These are phyloP conservation scores for Fraxinus angustifolia DNA, from an alignment of 305 asterid genomes.

Conservation along the genomic window DNA sequence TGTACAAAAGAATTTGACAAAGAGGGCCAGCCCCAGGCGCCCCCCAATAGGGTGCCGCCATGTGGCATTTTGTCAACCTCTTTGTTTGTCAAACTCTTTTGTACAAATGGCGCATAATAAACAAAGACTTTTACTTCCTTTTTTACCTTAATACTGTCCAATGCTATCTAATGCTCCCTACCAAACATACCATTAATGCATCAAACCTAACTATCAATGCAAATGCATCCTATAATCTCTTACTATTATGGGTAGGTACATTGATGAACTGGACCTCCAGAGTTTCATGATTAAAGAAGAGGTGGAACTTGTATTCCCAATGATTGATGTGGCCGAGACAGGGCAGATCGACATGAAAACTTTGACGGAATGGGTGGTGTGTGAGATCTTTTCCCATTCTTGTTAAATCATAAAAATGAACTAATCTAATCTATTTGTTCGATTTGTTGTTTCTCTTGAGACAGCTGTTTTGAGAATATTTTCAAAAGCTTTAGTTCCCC, in stretches of 20 bases:
- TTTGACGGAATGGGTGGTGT: conserved; percentile 85
- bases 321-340: conserved; percentile 76
- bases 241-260: conserved; percentile 38
- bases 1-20: too few relatives aligned
- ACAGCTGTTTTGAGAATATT: not conserved
- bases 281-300: conserved; percentile 86
- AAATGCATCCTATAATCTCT: not conserved
- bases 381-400: conserved; percentile 15
- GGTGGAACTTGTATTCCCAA: conserved; percentile 70
- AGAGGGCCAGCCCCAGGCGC: too few relatives aligned
- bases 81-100: too few relatives aligned
- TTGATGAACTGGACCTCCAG: conserved; percentile 62
- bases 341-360: conserved; percentile 66
- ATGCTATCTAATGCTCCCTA: not conserved
- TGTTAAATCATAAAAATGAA: not conserved
- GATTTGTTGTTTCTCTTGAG: not conserved
- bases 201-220: not conserved
- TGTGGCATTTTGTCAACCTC: too few relatives aligned
- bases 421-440: conserved; percentile 6
- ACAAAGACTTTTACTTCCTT: not conserved
- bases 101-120: not conserved
- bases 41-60: too few relatives aligned
- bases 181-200: not conserved
- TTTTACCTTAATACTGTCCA: not conserved
- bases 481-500: not conserved